Conservation (phyloP, 2,329 filamentous ascomycete genomes). For the Sarocladiaceae sp. region DNA sequence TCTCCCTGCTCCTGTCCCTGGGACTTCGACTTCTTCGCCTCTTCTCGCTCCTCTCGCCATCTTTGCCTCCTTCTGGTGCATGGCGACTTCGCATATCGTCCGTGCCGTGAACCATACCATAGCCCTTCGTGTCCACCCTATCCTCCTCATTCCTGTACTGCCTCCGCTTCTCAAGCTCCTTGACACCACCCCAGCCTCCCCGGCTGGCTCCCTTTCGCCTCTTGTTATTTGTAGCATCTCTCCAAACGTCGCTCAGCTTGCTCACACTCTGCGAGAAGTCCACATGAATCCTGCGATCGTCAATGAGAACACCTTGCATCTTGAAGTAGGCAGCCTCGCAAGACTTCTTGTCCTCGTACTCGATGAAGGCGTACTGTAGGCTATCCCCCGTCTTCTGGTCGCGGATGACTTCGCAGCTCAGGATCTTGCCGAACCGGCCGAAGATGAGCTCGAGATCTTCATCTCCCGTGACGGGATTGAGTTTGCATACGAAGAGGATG, state of each 20-base stretch:
- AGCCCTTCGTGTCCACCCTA: slow-evolving; percentile 39
- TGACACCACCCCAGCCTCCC: slow-evolving; percentile 87
- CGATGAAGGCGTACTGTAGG: slow-evolving; percentile 95
- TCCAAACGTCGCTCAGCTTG: slow-evolving; percentile 84
- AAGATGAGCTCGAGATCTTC: slow-evolving; percentile 95
- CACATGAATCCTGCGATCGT: slow-evolving; percentile 95
- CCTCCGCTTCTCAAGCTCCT: slow-evolving; percentile 78
- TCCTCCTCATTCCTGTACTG: slow-evolving; percentile 71
- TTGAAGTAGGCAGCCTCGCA: slow-evolving; percentile 97
- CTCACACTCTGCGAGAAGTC: slow-evolving; percentile 95
- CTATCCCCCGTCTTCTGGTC: slow-evolving; percentile 93
- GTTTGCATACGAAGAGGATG: slow-evolving; percentile 94
- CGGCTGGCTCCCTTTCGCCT: slow-evolving; percentile 49
- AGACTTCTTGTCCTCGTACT: slow-evolving; percentile 86
- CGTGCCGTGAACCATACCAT: slow-evolving; percentile 77
- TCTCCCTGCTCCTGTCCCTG: slow-evolving; percentile 13
- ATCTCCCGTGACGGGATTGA: slow-evolving; percentile 93
- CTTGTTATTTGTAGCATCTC: slow-evolving; percentile 78
- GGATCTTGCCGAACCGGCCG: slow-evolving; percentile 88
- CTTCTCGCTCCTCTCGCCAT: slow-evolving; percentile 32
- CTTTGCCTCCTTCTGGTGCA: slow-evolving; percentile 33
- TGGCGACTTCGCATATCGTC: slow-evolving; percentile 55
- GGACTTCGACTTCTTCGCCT: slow-evolving; percentile 22
- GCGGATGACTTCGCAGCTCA: slow-evolving; percentile 93
- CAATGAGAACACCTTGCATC: slow-evolving; percentile 96